phyloP scores from a whole-genome alignment of 2,329 filamentous ascomycete species.

The Beauveria caledonica region DNA sequence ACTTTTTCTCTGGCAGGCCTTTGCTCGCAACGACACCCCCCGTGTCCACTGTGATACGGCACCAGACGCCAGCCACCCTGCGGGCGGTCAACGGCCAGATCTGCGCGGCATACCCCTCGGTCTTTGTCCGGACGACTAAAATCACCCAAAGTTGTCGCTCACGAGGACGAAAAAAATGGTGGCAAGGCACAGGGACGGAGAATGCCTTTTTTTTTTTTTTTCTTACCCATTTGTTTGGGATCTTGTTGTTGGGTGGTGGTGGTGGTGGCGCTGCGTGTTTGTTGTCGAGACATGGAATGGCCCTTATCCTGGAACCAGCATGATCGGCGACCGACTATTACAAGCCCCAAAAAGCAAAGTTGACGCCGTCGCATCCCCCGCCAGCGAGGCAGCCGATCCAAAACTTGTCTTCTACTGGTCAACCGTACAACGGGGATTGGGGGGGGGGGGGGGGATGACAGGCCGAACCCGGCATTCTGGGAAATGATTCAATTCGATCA shows the following conservation, averaged over 20 bases:
- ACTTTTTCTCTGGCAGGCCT: background rate
- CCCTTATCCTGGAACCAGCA: background rate
- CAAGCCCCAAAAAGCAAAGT: constrained; percentile 2
- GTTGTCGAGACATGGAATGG: constrained; percentile 1
- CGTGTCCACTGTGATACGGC: background rate
- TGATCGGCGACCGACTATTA: background rate
- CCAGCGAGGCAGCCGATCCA: background rate
- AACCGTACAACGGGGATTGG: background rate
- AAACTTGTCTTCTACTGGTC: background rate
- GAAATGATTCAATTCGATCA: constrained; percentile 9
- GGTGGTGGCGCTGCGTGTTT: background rate
- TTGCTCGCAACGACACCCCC: background rate
- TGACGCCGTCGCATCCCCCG: constrained; percentile 3
- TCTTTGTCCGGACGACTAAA: background rate
- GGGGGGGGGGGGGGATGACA: background rate
- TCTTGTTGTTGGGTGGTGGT: background rate
- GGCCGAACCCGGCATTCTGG: constrained; percentile 2
- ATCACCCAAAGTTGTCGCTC: background rate
- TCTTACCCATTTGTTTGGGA: background rate
- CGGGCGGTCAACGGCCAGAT: background rate
- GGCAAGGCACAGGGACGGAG: background rate
- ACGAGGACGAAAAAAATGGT: background rate
- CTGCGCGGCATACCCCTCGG: background rate
- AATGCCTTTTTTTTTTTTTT: background rate
- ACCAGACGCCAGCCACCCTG: background rate